These are phyloP conservation scores for Bonia amplexicaulis DNA, from an alignment of 176 grass and related monocot genomes.

Conservation along the genomic window DNA sequence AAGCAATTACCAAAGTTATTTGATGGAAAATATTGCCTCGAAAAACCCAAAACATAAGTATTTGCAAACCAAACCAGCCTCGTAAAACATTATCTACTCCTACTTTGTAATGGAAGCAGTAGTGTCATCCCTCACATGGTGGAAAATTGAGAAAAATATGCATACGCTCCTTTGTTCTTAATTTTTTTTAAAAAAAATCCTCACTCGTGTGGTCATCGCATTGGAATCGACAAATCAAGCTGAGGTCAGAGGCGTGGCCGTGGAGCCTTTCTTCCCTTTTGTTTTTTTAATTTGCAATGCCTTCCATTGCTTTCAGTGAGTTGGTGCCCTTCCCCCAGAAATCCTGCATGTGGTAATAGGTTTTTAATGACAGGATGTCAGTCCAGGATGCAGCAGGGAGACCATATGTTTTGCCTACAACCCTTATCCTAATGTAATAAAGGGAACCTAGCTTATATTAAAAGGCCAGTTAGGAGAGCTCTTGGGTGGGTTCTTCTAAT, in stretches of 20 bases:
- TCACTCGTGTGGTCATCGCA: not conserved
- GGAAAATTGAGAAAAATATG: not conserved
- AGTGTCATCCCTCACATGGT: not conserved
- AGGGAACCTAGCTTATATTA: not conserved
- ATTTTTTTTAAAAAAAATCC: not conserved
- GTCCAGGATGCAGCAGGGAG: not conserved
- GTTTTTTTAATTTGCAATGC: not conserved
- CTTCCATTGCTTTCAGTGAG: constrained; percentile 17
- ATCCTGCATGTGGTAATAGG: not conserved
- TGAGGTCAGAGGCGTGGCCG: not conserved
- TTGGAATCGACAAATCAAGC: not conserved
- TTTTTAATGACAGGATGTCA: not conserved
- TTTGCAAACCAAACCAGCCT: not conserved
- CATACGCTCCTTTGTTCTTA: not conserved
- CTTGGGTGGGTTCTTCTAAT: no score
- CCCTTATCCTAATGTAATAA: not conserved
- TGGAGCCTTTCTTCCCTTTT: not conserved
- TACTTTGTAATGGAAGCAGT: not conserved
- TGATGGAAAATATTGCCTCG: not conserved
- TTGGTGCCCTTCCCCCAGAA: not conserved
- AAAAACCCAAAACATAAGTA: not conserved
- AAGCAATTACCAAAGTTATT: not conserved
- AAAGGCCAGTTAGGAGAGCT: not conserved
- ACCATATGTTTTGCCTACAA: not conserved
- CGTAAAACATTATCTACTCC: not conserved